Conservation (phyloP, 345 rosid genomes). For the Populus simonii region DNA sequence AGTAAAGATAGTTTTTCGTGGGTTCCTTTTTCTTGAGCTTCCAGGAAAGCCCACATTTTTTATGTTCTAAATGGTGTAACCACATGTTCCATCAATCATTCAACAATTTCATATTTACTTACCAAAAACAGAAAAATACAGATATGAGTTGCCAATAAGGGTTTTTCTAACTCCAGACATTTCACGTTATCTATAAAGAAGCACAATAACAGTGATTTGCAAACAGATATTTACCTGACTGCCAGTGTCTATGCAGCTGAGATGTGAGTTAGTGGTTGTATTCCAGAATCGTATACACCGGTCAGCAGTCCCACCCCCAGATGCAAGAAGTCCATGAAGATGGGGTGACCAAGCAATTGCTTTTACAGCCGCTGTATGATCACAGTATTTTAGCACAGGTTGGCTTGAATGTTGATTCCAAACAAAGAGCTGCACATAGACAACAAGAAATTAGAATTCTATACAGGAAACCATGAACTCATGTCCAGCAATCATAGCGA, state of each 20-base stretch:
- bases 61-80: background rate
- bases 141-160: background rate
- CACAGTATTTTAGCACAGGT: slow-evolving; percentile 83
- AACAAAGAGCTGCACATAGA: slow-evolving; percentile 72
- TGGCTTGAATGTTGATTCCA: slow-evolving; percentile 98
- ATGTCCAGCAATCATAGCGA: slow-evolving; percentile 1
- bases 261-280: slow-evolving; percentile 81
- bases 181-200: background rate
- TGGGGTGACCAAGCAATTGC: slow-evolving; percentile 99
- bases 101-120: background rate
- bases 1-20: background rate
- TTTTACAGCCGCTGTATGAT: slow-evolving; percentile 97
- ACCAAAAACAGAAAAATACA: background rate
- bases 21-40: background rate
- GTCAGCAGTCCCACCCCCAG: slow-evolving; percentile 98
- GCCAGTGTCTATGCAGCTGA: slow-evolving; percentile 88
- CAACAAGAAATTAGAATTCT: slow-evolving; percentile 16
- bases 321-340: slow-evolving; percentile 95
- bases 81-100: background rate
- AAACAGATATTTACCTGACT: slow-evolving; percentile 61
- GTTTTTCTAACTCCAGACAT: background rate
- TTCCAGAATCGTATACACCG: slow-evolving; percentile 98
- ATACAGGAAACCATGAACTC: background rate
- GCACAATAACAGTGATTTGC: no score
- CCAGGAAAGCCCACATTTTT: background rate